Base-by-base conservation (phyloP, 495 filamentous ascomycete genomes). In the Penicillium longicatenatum region DNA sequence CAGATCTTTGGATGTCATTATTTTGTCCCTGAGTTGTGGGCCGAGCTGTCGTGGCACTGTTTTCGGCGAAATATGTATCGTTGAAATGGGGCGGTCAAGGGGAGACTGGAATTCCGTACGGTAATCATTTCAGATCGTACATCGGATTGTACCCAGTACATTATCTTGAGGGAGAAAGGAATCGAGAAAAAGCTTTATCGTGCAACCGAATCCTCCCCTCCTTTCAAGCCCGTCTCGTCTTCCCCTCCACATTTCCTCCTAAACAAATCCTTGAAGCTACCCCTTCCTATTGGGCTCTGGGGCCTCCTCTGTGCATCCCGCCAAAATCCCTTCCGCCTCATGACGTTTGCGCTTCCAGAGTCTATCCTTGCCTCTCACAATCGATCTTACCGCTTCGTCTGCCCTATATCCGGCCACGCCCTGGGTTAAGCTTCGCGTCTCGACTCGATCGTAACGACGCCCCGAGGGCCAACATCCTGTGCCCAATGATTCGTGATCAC, bases 401-500 rank as follows among this genome's bases (percentile, higher is more conserved):
- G 54, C 49, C 39, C 63, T 21, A 56, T 49, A 57, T 16, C 52
- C 54, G 50, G 39, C 22, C 50, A 44, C 49, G 21, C 30, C 35
- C 21, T 49, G 49, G 26, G 41, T 53, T 43, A 45, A 43, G 52
- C 39, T 59, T 50, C 59, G 24, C 50, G 6, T 19, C 21, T 51
- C 55, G 47, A 43, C 48, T 22, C 33, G 21, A 45, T 45, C 50
- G 33, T 52, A 49, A 24, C 20, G 30, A 37, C n/a, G n/a, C 41
- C 6, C 41, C 21, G 39, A 44, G 39, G 31, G 9, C 30, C 42
- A 31, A 8, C 21, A 41, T 6, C 50, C 22, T 54, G 50, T 68
- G 55, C 71, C 72, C 68, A 70, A 78, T 78, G 75, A 70, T 66
- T 70, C 61, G 67, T 66, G 70, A 70, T 52, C 66, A 69, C 72